phyloP scores from a whole-genome alignment of 306 rosid genomes.

The Purshia tridentata region DNA sequence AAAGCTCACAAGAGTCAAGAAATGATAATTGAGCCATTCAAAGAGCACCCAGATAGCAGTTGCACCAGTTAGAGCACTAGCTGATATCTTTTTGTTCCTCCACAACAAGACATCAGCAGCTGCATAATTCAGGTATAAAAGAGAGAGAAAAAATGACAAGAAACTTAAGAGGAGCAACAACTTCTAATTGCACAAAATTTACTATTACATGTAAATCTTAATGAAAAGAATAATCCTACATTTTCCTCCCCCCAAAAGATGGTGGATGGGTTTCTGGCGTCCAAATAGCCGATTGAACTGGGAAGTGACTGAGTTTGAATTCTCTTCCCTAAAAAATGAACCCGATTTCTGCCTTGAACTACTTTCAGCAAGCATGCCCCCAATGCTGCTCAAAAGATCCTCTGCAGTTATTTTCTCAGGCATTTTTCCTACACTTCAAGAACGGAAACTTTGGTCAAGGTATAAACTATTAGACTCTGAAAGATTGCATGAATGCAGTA shows the following conservation, averaged over 20 bases:
- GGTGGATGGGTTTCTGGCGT: conserved; percentile 77
- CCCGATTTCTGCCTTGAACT: conserved; percentile 42
- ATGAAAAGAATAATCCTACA: conserved; percentile 36
- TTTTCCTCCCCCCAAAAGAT: conserved; percentile 90
- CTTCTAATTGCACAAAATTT: neutral
- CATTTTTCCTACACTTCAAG: conserved; percentile 52
- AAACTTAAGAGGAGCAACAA: conserved; percentile 9
- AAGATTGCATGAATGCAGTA: conserved; percentile 2
- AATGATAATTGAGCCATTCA: conserved; percentile 87
- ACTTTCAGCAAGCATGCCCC: conserved; percentile 54
- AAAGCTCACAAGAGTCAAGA: conserved; percentile 60
- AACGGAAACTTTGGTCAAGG: conserved; percentile 17
- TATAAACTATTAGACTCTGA: conserved; percentile 7
- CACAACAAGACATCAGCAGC: conserved; percentile 95
- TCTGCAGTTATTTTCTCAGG: conserved; percentile 59
- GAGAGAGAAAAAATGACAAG: conserved; percentile 2
- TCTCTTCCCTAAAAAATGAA: conserved; percentile 60
- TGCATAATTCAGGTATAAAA: conserved; percentile 32
- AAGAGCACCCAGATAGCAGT: conserved; percentile 83
- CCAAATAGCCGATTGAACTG: conserved; percentile 72
- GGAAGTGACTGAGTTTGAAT: conserved; percentile 42
- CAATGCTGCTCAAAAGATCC: conserved; percentile 47
- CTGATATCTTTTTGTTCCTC: conserved; percentile 97
- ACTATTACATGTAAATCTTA: neutral
- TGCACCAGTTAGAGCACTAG: conserved; percentile 66